phyloP scores from a whole-genome alignment of 2,329 filamentous ascomycete genomes.

The Xylaria sp. region DNA sequence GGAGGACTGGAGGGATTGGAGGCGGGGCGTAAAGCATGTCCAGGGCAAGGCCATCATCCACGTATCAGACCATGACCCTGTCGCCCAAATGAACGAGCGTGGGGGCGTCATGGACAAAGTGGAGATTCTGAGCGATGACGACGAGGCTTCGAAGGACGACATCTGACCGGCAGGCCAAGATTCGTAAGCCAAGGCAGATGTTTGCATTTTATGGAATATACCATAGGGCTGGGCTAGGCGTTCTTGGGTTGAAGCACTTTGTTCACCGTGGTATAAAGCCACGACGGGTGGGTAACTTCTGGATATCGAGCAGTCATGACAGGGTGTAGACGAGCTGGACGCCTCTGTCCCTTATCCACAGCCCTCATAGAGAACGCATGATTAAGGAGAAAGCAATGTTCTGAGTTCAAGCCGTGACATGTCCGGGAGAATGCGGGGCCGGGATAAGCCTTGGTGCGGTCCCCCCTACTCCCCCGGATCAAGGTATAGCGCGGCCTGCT shows the following conservation, averaged over 20 bases:
- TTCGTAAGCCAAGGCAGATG: conserved; percentile 33
- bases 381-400: conserved; percentile 1
- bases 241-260: conserved; percentile 34
- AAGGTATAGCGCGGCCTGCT: neutral
- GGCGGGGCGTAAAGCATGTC: conserved; percentile 76
- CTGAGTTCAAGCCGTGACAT: neutral
- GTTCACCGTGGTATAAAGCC: conserved; percentile 36
- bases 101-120: conserved; percentile 88
- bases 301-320: conserved; percentile 34
- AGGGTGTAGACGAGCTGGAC: conserved; percentile 15
- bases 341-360: neutral
- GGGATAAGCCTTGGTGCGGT: neutral
- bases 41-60: conserved; percentile 88
- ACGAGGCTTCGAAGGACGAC: conserved; percentile 48
- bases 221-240: conserved; percentile 40
- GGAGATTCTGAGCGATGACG: conserved; percentile 82
- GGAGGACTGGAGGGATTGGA: conserved; percentile 87
- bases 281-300: conserved; percentile 37
- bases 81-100: conserved; percentile 68
- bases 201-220: conserved; percentile 36
- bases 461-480: neutral
- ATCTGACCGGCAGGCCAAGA: conserved; percentile 17
- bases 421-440: neutral
- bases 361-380: neutral
- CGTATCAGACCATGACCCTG: conserved; percentile 77